Conservation (phyloP, 805 yeast species). For the Danielozyma ontarioensis region DNA sequence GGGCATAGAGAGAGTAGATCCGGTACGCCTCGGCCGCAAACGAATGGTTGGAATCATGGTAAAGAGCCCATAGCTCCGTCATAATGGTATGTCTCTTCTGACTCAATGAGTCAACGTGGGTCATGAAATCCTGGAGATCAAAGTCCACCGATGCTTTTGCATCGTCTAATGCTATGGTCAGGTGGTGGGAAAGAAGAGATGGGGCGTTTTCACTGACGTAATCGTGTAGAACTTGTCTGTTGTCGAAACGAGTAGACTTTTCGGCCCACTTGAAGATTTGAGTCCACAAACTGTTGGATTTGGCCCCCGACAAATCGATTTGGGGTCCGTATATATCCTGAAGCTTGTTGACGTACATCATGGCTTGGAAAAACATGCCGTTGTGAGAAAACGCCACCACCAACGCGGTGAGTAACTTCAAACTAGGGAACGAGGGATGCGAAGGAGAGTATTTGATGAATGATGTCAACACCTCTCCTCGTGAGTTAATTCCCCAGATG, state of each 20-base stretch:
- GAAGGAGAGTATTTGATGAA: constrained; percentile 10
- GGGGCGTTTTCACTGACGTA: constrained; percentile 17
- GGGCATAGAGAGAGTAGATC: constrained; percentile 16
- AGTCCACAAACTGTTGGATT: constrained; percentile 30
- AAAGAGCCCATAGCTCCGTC: constrained; percentile 31
- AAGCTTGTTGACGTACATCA: constrained; percentile 31
- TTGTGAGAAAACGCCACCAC: constrained; percentile 30
- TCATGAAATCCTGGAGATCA: constrained; percentile 34
- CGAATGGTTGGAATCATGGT: constrained; percentile 15
- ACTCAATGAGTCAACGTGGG: constrained; percentile 17
- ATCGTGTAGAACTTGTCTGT: constrained; percentile 20
- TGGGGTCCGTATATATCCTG: constrained; percentile 21
- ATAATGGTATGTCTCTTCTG: constrained; percentile 22
- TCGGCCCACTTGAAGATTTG: constrained; percentile 34
- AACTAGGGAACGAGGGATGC: constrained; percentile 16
- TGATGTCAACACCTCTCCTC: constrained; percentile 14
- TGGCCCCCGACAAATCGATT: constrained; percentile 11
- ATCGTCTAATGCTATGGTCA: constrained; percentile 13
- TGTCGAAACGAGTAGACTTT: constrained; percentile 24
- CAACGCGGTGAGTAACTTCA: constrained; percentile 21
- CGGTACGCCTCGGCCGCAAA: constrained; percentile 22
- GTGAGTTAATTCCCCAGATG: constrained; percentile 25
- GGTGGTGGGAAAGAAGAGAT: constrained; percentile 4
- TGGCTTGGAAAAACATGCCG: constrained; percentile 23
- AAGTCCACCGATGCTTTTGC: constrained; percentile 29